Evolutionary conservation across 1,284 basidiomycete genomes (phyloP).

Genomic region (Cryptococcus sp.): DNA sequence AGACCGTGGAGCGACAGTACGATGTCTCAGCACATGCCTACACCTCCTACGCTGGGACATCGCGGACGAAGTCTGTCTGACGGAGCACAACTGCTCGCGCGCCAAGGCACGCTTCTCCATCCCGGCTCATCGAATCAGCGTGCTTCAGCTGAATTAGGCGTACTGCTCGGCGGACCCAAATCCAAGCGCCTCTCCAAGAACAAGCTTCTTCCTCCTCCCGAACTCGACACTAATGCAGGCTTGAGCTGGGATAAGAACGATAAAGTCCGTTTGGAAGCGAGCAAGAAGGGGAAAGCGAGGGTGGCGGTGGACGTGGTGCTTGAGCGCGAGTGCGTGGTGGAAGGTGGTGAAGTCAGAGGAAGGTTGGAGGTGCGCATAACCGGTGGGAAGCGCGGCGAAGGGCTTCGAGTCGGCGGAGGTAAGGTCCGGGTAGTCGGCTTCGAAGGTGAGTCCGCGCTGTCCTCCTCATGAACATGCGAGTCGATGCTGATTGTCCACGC

Average conservation of each 20-base stretch:
- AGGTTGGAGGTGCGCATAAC: slow-evolving; percentile 70
- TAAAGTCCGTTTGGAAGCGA: slow-evolving; percentile 54
- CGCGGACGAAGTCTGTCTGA: slow-evolving; percentile 44
- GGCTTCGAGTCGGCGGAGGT: slow-evolving; percentile 70
- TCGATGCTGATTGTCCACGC: neutral
- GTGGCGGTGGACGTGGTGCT: slow-evolving; percentile 82
- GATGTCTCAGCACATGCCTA: slow-evolving; percentile 17
- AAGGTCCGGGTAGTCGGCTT: slow-evolving; percentile 87
- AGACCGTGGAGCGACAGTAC: slow-evolving; percentile 38
- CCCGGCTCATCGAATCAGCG: slow-evolving; percentile 44
- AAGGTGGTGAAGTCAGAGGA: slow-evolving; percentile 77
- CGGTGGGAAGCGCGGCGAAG: slow-evolving; percentile 63
- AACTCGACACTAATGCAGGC: slow-evolving; percentile 19
- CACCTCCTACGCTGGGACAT: slow-evolving; percentile 12
- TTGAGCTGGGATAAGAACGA: slow-evolving; percentile 20
- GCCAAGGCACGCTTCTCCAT: slow-evolving; percentile 51
- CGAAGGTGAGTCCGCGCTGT: slow-evolving; percentile 59
- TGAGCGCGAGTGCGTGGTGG: slow-evolving; percentile 74
- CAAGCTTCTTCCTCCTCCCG: slow-evolving; percentile 42
- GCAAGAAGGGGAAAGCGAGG: slow-evolving; percentile 71
- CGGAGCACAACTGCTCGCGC: slow-evolving; percentile 43
- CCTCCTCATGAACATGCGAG: slow-evolving; percentile 1
- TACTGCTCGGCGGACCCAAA: slow-evolving; percentile 46
- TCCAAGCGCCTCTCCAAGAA: slow-evolving; percentile 36
- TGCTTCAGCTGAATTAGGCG: slow-evolving; percentile 44